These are phyloP conservation scores for Daldinia sp. DNA, from an alignment of 2,329 filamentous ascomycete genomes.

Conservation along the genomic window DNA sequence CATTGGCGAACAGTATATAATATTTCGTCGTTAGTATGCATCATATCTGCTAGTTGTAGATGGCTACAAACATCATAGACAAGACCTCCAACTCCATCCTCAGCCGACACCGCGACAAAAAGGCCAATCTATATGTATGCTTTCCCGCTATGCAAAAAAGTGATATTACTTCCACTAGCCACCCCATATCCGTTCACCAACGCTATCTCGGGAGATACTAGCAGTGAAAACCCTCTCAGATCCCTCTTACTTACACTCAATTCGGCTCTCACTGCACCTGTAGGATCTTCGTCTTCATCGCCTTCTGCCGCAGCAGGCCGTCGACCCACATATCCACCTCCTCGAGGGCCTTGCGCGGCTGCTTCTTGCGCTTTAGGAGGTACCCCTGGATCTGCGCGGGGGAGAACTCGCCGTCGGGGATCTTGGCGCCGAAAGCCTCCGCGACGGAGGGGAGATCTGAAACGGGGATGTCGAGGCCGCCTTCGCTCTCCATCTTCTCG, in stretches of 20 bases:
- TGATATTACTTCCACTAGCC: not conserved
- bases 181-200: not conserved
- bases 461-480: constrained; percentile 50
- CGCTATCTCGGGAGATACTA: not conserved
- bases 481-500: constrained; percentile 8
- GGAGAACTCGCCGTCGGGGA: constrained; percentile 55
- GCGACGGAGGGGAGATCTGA: constrained; percentile 62
- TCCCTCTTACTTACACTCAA: too few species aligned
- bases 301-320: constrained; percentile 64
- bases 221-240: not conserved
- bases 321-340: constrained; percentile 68
- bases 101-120: not conserved
- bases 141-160: constrained; percentile 1
- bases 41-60: not conserved
- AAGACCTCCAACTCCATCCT: not conserved
- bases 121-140: not conserved
- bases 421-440: constrained; percentile 61
- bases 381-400: constrained; percentile 76
- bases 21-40: not conserved
- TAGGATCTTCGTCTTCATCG: constrained; percentile 60
- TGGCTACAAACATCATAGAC: not conserved
- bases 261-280: constrained; percentile 58
- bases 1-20: not conserved
- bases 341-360: constrained; percentile 65
- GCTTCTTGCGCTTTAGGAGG: constrained; percentile 71